phyloP scores from a whole-genome alignment of 768 basidiomycete species.

The Rhodotorula babjevae region DNA sequence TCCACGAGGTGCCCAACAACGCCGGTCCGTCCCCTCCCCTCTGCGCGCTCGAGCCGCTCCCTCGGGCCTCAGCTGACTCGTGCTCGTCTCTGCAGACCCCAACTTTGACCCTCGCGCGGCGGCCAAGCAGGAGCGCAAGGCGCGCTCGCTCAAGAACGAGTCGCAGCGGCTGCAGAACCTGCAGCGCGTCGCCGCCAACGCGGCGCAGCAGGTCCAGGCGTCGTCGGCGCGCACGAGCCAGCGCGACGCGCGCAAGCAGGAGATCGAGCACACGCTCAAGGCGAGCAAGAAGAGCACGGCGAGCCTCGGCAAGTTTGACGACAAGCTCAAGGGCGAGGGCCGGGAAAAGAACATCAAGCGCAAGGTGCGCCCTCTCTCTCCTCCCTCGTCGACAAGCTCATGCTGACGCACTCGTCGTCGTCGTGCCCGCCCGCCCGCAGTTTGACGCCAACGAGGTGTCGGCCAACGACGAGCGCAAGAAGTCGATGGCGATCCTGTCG shows the following conservation, averaged over 20 bases:
- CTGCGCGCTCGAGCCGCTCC: too few species aligned
- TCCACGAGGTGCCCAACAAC: constrained; percentile 79
- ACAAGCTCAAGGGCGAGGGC: constrained; percentile 82
- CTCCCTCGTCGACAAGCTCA: too few species aligned
- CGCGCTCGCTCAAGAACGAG: constrained; percentile 76
- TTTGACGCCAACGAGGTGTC: constrained; percentile 77
- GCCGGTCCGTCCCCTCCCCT: constrained; percentile 61
- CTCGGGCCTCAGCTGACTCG: too few species aligned
- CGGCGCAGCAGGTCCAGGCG: constrained; percentile 36
- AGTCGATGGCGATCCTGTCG: constrained; percentile 68
- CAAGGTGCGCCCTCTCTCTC: constrained; percentile 59
- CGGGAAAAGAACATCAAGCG: constrained; percentile 81
- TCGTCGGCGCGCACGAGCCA: constrained; percentile 38
- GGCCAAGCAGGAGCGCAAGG: constrained; percentile 73
- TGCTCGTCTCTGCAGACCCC: constrained; percentile 54
- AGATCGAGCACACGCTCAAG: constrained; percentile 71
- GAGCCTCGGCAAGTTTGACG: constrained; percentile 89
- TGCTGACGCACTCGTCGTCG: constrained; percentile 2
- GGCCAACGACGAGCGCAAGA: constrained; percentile 62
- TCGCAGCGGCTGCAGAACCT: constrained; percentile 68
- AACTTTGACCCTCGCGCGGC: constrained; percentile 73
- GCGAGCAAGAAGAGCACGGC: constrained; percentile 79
- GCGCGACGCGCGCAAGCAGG: constrained; percentile 59
- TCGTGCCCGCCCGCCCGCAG: constrained; percentile 49
- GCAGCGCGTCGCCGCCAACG: constrained; percentile 55